Conservation (phyloP, 2,329 filamentous ascomycete genomes). For the Colletotrichum magnum region DNA sequence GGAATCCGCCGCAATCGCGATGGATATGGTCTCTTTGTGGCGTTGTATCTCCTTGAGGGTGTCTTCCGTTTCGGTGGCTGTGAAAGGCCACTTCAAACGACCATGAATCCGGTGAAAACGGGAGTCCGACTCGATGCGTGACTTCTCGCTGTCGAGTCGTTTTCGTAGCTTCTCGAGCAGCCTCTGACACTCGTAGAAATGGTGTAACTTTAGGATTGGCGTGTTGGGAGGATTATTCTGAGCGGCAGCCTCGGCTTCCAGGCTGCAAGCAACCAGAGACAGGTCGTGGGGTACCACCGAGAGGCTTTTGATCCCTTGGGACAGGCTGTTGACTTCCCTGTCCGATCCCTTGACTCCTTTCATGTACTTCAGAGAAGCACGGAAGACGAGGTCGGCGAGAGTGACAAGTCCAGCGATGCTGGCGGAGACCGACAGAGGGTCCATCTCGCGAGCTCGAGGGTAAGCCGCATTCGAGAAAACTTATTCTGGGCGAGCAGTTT, state of each 20-base stretch:
- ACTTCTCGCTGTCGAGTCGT: neutral
- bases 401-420: constrained; percentile 7
- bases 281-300: neutral
- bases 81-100: constrained; percentile 1
- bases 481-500: no score
- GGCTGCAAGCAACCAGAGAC: neutral
- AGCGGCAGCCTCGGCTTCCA: neutral
- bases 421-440: constrained; percentile 2
- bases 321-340: constrained; percentile 6
- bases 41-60: neutral
- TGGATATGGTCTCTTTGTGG: neutral
- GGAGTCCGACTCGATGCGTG: neutral
- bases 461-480: no score
- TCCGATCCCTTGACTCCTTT: neutral
- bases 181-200: neutral
- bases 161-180: neutral
- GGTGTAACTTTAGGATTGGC: neutral
- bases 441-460: neutral
- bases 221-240: neutral
- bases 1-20: neutral
- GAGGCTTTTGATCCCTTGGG: neutral
- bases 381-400: constrained; percentile 8
- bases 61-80: neutral
- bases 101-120: neutral
- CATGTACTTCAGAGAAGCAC: neutral